Evolutionary conservation across 345 rosid genomes (phyloP).

Genomic region (Rhodamnia argentea): DNA sequence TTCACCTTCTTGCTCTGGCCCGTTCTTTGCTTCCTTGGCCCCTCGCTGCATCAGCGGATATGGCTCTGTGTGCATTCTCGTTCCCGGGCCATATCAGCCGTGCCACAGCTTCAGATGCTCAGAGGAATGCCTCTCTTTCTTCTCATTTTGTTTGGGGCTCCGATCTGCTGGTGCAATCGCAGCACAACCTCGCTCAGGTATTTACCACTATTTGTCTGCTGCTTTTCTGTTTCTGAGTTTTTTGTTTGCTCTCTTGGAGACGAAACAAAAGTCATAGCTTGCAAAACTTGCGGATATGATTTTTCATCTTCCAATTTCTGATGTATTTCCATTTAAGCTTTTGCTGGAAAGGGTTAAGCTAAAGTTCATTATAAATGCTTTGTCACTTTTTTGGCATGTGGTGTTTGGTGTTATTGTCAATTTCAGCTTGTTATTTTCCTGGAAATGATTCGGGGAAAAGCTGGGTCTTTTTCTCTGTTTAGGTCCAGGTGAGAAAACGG

Average conservation of each 20-base stretch:
- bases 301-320: not conserved
- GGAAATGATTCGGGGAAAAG: not conserved
- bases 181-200: conserved; percentile 29
- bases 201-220: not conserved
- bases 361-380: not conserved
- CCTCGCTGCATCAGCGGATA: not conserved
- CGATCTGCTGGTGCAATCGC: conserved; percentile 37
- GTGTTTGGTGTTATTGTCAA: not conserved
- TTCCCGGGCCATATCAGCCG: conserved; percentile 39
- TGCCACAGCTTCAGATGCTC: conserved; percentile 27
- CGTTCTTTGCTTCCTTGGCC: not conserved
- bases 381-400: not conserved
- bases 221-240: not conserved
- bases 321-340: not conserved
- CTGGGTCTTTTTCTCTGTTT: conserved; percentile 13
- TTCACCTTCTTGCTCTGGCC: not conserved
- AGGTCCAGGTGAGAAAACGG: conserved; percentile 43
- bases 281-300: not conserved
- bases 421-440: not conserved
- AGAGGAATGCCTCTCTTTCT: conserved; percentile 11
- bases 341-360: not conserved
- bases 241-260: not conserved
- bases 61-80: conserved; percentile 72
- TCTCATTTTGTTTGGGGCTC: conserved; percentile 24
- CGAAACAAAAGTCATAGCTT: not conserved